Evolutionary conservation across 805 yeast species (phyloP).

Genomic region (Kodamaea laetipori): DNA sequence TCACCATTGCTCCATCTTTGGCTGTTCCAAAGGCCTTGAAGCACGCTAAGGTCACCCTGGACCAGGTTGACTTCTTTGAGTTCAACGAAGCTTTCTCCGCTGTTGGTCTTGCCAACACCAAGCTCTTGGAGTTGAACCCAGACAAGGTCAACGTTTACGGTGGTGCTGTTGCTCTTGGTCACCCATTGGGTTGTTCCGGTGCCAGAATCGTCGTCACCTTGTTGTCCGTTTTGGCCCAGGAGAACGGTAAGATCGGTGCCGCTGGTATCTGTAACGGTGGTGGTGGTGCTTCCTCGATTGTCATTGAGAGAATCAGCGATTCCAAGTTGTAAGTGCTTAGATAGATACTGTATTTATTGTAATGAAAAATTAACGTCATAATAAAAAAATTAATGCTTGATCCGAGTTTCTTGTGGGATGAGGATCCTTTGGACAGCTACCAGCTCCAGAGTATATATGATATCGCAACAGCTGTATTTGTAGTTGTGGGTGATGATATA

Average conservation of each 20-base stretch:
- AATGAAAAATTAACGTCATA: background rate
- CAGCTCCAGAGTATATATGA: slow-evolving; percentile 1
- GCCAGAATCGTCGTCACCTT: slow-evolving; percentile 90
- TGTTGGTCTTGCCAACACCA: slow-evolving; percentile 88
- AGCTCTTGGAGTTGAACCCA: slow-evolving; percentile 61
- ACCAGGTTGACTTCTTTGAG: slow-evolving; percentile 86
- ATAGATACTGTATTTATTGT: slow-evolving; percentile 1
- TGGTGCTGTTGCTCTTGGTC: slow-evolving; percentile 96
- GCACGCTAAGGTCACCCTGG: slow-evolving; percentile 68
- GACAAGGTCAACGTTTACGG: slow-evolving; percentile 85
- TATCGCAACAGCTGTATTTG: slow-evolving; percentile 3
- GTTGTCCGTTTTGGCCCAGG: slow-evolving; percentile 77
- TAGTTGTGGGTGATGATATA: background rate
- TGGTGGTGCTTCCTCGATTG: slow-evolving; percentile 96
- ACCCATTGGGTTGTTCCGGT: slow-evolving; percentile 96
- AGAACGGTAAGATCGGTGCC: slow-evolving; percentile 78
- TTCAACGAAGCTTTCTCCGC: slow-evolving; percentile 98
- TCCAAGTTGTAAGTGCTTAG: slow-evolving; percentile 33
- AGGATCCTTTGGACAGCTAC: slow-evolving; percentile 6
- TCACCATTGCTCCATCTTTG: slow-evolving; percentile 93
- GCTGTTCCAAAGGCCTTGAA: slow-evolving; percentile 96
- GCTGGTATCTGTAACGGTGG: slow-evolving; percentile 99
- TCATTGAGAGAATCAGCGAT: slow-evolving; percentile 64
- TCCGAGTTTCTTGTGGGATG: slow-evolving; percentile 11
- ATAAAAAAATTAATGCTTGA: slow-evolving; percentile 8